Conservation (phyloP, 116 monocot species). For the Cymodocea nodosa region DNA sequence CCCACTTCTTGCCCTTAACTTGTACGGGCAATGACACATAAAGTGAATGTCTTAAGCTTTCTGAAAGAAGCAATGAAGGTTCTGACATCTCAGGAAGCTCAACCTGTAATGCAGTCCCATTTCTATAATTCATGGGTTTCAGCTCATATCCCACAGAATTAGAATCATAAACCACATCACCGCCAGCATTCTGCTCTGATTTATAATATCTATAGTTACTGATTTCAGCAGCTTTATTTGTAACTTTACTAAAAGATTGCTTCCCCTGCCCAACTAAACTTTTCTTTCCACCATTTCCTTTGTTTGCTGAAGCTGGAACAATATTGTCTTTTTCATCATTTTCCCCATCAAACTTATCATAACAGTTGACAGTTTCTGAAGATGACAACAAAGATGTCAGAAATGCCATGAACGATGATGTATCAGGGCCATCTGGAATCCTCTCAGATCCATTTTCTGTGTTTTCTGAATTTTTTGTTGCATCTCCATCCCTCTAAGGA, state of each 20-base stretch:
- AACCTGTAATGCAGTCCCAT: slow-evolving; percentile 16
- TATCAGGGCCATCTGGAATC: slow-evolving; percentile 61
- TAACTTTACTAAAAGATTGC: slow-evolving; percentile 53
- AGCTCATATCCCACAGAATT: slow-evolving; percentile 20
- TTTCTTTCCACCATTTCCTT: slow-evolving; percentile 41
- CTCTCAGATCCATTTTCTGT: slow-evolving; percentile 22
- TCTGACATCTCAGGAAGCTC: slow-evolving; percentile 64
- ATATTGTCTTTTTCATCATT: slow-evolving; percentile 20
- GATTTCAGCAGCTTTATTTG: slow-evolving; percentile 53
- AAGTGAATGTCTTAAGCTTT: slow-evolving; percentile 43
- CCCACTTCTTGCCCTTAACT: slow-evolving; percentile 73
- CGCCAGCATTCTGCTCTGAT: slow-evolving; percentile 27
- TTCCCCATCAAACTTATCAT: slow-evolving; percentile 18
- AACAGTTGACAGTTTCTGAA: slow-evolving; percentile 30
- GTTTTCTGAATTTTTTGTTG: slow-evolving; percentile 10
- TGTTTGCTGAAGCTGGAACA: slow-evolving; percentile 36
- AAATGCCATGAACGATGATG: slow-evolving; percentile 91
- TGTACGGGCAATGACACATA: slow-evolving; percentile 64
- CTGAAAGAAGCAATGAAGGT: slow-evolving; percentile 72
- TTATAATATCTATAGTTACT: slow-evolving; percentile 35
- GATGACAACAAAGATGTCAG: slow-evolving; percentile 61
- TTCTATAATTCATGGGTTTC: slow-evolving; percentile 7
- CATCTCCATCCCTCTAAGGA: neutral
- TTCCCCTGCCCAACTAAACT: slow-evolving; percentile 60
- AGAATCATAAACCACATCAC: slow-evolving; percentile 11